Base-by-base conservation (phyloP, 2,329 filamentous ascomycete genomes). In the Blumeria hordei region DNA sequence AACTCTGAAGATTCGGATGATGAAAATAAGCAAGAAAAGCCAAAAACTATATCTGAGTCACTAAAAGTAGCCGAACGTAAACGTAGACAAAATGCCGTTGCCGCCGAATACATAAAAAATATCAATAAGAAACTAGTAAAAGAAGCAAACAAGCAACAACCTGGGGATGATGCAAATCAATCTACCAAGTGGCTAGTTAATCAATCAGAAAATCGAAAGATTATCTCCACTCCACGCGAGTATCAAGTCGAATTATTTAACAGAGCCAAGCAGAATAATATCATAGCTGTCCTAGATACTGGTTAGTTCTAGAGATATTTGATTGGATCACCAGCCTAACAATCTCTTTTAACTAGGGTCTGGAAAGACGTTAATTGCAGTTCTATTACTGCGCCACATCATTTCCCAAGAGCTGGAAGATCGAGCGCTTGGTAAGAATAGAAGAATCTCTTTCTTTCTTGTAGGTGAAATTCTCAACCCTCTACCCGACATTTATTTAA, bases 321-420 rank as follows among this genome's bases (percentile, higher is more conserved):
- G 37, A n/a, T 35, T n/a, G n/a, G 2, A 9, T 44, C 18, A 21
- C 10, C 6, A 14, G 11, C 32, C 34, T 14, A n/a, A 32, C 7
- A 7, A 8, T 16, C n/a, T 36, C 50, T n/a, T 18, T 49, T 55
- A 47, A 61, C 18, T 57, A 81, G 84, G 92, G 11, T 88, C 87
- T 3, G 92, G 92, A 2, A 98, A 98, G 69, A 98, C 92, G 0
- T 72, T 95, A n/a, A 95, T 98, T 61, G 88, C 92, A 0, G 88
- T 86, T 0, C 74, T 96, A 2, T 73, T 98, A 5, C 74, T 96
- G 28, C 78, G 81, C 41, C 77, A 93, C 65, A 74, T 78, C 9
- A 74, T 96, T 34, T 78, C 87, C 41, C 71, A 81, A 57, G 92
- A 98, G 65, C 69, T 95, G 1, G 80, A 85, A 58, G 70, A 78